These are phyloP conservation scores for Orbilia ellipsospora DNA, from an alignment of 2,329 filamentous ascomycete genomes.

Conservation along the genomic window DNA sequence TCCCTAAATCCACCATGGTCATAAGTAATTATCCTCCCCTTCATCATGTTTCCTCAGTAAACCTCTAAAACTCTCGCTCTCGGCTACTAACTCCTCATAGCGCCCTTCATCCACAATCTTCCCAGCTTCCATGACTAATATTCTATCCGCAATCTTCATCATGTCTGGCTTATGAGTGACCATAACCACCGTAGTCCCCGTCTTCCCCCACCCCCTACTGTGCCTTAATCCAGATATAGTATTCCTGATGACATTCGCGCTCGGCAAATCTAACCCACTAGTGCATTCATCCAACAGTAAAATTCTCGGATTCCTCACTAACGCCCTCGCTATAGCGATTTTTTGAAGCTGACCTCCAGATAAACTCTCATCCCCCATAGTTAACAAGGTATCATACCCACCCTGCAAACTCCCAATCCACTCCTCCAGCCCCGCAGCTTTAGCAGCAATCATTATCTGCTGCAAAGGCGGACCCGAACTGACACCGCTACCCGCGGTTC, in stretches of 20 bases:
- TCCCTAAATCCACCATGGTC: constrained; percentile 7
- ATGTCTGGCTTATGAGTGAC: constrained; percentile 86
- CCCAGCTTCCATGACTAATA: constrained; percentile 78
- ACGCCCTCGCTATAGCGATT: constrained; percentile 80
- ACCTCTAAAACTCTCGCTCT: constrained; percentile 65
- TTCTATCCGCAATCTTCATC: constrained; percentile 81
- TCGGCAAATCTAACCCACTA: constrained; percentile 78
- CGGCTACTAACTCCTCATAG: constrained; percentile 71
- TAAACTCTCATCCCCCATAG: constrained; percentile 81
- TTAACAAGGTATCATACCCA: constrained; percentile 74
- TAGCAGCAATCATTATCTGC: constrained; percentile 58
- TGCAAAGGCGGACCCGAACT: constrained; percentile 71
- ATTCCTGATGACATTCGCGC: constrained; percentile 72
- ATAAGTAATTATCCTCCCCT: constrained; percentile 41
- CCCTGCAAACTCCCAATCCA: constrained; percentile 69
- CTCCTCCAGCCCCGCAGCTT: constrained; percentile 59
- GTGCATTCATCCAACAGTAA: constrained; percentile 90
- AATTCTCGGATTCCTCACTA: constrained; percentile 76
- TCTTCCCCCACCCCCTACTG: constrained; percentile 46
- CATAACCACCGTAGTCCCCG: constrained; percentile 72
- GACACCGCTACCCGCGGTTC: constrained; percentile 65
- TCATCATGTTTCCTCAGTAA: constrained; percentile 62
- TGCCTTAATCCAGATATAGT: constrained; percentile 69
- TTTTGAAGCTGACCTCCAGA: constrained; percentile 87
- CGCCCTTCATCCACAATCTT: constrained; percentile 74